These are phyloP conservation scores for Schizosaccharomyces lindneri DNA, from an alignment of 805 yeast species.

Conservation along the genomic window DNA sequence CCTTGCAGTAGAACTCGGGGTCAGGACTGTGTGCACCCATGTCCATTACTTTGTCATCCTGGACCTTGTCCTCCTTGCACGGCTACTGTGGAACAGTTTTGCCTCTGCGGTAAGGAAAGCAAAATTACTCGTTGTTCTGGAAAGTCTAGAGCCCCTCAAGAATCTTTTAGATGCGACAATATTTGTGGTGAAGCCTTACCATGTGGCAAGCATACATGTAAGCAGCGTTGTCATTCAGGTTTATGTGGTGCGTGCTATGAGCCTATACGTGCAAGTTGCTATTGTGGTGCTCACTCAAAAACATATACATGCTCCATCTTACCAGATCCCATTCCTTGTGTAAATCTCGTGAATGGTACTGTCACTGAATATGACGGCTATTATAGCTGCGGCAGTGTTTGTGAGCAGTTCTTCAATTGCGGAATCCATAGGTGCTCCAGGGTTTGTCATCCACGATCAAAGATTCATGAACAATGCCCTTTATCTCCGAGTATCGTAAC, in stretches of 20 bases:
- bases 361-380: conserved; percentile 24
- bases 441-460: conserved; percentile 29
- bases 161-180: conserved; percentile 27
- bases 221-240: conserved; percentile 46
- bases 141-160: not conserved
- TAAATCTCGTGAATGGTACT: conserved; percentile 8
- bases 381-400: conserved; percentile 22
- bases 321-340: conserved; percentile 4
- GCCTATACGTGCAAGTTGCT: conserved; percentile 28
- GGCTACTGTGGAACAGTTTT: conserved; percentile 46
- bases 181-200: conserved; percentile 40
- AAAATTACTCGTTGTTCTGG: conserved; percentile 54
- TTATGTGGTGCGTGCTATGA: conserved; percentile 53
- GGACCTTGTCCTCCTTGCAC: conserved; percentile 70
- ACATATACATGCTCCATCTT: conserved; percentile 21
- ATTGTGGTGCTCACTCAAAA: conserved; percentile 40
- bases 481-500: conserved; percentile 32
- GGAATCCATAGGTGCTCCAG: conserved; percentile 27
- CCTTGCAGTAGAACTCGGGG: conserved; percentile 34
- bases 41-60: conserved; percentile 60
- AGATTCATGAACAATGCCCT: conserved; percentile 27
- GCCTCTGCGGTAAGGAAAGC: conserved; percentile 47
- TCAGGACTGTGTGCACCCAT: conserved; percentile 36
- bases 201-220: conserved; percentile 47
- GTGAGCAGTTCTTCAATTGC: conserved; percentile 33